These are phyloP conservation scores for Hansenula sp. DNA, from an alignment of 1,139 yeast genomes.

Conservation along the genomic window DNA sequence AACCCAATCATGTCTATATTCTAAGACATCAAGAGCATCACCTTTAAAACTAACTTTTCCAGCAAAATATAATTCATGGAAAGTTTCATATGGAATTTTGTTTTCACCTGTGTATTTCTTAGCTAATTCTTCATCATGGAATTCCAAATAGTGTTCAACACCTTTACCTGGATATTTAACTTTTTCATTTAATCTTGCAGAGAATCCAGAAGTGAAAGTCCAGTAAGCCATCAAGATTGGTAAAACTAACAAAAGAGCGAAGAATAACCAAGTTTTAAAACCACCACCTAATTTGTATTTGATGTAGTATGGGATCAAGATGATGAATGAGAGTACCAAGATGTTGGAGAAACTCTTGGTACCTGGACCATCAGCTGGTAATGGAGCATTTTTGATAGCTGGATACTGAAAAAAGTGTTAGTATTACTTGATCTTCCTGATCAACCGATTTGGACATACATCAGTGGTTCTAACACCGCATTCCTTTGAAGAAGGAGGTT, in stretches of 20 bases:
- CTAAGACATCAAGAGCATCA: slow-evolving; percentile 78
- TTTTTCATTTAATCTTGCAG: slow-evolving; percentile 80
- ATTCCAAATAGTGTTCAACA: slow-evolving; percentile 74
- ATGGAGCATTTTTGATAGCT: slow-evolving; percentile 77
- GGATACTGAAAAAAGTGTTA: slow-evolving; percentile 34
- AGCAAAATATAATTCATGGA: slow-evolving; percentile 83
- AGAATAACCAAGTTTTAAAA: slow-evolving; percentile 56
- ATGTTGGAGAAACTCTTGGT: slow-evolving; percentile 69
- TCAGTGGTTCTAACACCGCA: slow-evolving; percentile 62
- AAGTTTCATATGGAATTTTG: slow-evolving; percentile 90
- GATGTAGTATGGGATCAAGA: slow-evolving; percentile 61
- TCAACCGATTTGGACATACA: slow-evolving; percentile 7
- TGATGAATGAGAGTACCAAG: slow-evolving; percentile 45
- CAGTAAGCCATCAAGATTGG: slow-evolving; percentile 81
- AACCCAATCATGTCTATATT: slow-evolving; percentile 91
- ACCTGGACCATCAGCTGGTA: slow-evolving; percentile 93
- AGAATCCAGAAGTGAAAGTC: slow-evolving; percentile 71
- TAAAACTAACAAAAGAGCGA: slow-evolving; percentile 46
- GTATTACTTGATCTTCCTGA: no score
- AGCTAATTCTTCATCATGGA: slow-evolving; percentile 72
- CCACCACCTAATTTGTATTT: slow-evolving; percentile 74
- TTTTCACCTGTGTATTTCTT: slow-evolving; percentile 65
- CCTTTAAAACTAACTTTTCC: slow-evolving; percentile 86
- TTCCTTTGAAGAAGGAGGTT: slow-evolving; percentile 43
- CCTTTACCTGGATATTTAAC: slow-evolving; percentile 75